Conservation (phyloP, 2,329 filamentous ascomycete species). For the Colletotrichum sp. region DNA sequence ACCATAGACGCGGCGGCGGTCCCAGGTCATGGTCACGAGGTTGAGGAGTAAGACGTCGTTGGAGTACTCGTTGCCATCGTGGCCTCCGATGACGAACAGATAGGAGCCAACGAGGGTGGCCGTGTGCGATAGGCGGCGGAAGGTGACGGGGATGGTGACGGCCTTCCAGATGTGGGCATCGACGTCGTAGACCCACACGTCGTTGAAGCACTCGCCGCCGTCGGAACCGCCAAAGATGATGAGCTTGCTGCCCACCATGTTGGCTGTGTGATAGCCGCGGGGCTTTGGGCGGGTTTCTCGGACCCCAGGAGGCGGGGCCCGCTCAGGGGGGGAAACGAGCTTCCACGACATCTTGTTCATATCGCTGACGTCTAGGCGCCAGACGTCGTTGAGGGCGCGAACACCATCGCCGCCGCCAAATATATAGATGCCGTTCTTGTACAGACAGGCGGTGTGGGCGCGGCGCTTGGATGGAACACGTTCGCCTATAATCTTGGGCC, state of each 20-base stretch:
- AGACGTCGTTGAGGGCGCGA: constrained; percentile 74
- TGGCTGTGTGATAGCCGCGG: constrained; percentile 74
- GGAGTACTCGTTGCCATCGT: constrained; percentile 73
- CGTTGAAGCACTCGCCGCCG: constrained; percentile 74
- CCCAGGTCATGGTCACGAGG: constrained; percentile 77
- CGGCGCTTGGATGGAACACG: constrained; percentile 64
- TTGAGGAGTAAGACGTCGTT: constrained; percentile 74
- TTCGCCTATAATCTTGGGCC: constrained; percentile 65
- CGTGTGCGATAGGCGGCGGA: constrained; percentile 70
- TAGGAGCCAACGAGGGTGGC: constrained; percentile 74
- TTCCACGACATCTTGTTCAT: constrained; percentile 73
- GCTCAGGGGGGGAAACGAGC: constrained; percentile 59
- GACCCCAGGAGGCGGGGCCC: constrained; percentile 23
- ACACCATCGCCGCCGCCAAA: constrained; percentile 75
- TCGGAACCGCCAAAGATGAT: constrained; percentile 76
- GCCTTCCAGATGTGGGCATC: constrained; percentile 65
- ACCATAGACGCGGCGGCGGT: constrained; percentile 69
- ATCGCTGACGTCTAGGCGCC: constrained; percentile 74
- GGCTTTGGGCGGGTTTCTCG: constrained; percentile 61
- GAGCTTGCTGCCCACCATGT: constrained; percentile 75
- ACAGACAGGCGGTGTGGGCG: constrained; percentile 74
- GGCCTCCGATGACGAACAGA: constrained; percentile 72
- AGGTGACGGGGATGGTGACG: constrained; percentile 65
- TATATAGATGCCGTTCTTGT: constrained; percentile 75
- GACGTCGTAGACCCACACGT: constrained; percentile 76